Percentiles rank a stretch among this genome's conserved stretches.
These are phyloP conservation scores for Tagetes erecta DNA, from an alignment of 129 eudicot species.

Conservation along the genomic window DNA sequence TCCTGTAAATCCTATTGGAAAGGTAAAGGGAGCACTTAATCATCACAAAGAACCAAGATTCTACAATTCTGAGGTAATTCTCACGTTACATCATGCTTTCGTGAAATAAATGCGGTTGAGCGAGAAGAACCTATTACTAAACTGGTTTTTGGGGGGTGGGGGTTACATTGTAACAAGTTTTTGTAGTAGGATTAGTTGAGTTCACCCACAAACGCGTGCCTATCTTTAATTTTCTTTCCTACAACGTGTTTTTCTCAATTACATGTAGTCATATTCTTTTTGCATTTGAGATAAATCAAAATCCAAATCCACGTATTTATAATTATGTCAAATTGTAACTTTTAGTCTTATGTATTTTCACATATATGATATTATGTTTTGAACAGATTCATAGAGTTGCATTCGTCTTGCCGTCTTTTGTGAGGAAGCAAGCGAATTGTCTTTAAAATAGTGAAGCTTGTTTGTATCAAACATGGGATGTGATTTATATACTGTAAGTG, in stretches of 20 bases:
- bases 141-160: neutral
- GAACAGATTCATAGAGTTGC: constrained; percentile 42
- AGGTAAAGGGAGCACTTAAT: constrained; percentile 60
- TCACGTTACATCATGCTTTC: neutral
- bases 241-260: neutral
- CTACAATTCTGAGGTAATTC: constrained; percentile 80
- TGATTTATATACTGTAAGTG: neutral
- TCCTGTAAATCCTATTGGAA: constrained; percentile 90
- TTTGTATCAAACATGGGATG: neutral
- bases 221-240: neutral
- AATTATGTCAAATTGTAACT: neutral
- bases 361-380: neutral
- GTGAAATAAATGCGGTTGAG: neutral
- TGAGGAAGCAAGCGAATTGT: constrained; percentile 33
- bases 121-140: neutral
- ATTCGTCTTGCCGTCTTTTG: constrained; percentile 40
- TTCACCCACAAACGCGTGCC: neutral
- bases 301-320: neutral
- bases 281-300: neutral
- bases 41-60: constrained; percentile 56
- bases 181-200: neutral
- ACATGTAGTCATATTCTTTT: too few species aligned
- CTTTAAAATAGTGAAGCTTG: constrained; percentile 21
- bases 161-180: neutral
- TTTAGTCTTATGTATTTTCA: neutral